These are phyloP conservation scores for Clarireedia monteithiana DNA, from an alignment of 2,329 filamentous ascomycete genomes.

Conservation along the genomic window DNA sequence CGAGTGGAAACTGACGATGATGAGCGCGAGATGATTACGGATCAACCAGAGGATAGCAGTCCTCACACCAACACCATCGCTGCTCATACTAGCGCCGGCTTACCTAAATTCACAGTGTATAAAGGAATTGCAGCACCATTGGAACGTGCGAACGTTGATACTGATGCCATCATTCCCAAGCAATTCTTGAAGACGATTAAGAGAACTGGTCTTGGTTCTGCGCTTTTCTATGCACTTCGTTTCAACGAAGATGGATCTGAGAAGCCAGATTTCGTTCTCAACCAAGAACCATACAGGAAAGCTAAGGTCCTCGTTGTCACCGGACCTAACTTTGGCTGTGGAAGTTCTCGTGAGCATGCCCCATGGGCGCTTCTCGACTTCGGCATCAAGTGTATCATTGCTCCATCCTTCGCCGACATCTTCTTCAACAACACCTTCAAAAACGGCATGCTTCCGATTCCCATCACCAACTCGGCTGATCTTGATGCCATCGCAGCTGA, in stretches of 20 bases:
- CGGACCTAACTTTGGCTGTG: conserved; percentile 92
- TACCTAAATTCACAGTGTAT: conserved; percentile 70
- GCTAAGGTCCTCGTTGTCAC: conserved; percentile 88
- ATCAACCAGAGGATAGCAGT: conserved; percentile 55
- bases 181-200: conserved; percentile 99
- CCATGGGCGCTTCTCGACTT: conserved; percentile 97
- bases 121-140: conserved; percentile 84
- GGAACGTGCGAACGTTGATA: conserved; percentile 87
- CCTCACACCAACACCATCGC: conserved; percentile 57
- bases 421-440: conserved; percentile 99
- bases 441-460: conserved; percentile 94
- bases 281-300: conserved; percentile 76
- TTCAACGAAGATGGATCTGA: conserved; percentile 67
- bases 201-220: conserved; percentile 82
- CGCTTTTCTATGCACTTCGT: conserved; percentile 80
- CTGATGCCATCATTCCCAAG: conserved; percentile 98
- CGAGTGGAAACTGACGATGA: conserved; percentile 42
- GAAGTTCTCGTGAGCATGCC: conserved; percentile 86
- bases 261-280: conserved; percentile 79
- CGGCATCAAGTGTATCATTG: conserved; percentile 89
- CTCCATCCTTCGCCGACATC: conserved; percentile 85
- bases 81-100: conserved; percentile 41
- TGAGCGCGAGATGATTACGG: conserved; percentile 45
- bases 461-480: conserved; percentile 42
- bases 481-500: conserved; percentile 35